Conservation (phyloP, 2,329 filamentous ascomycete genomes). For the Drechslera avenae region DNA sequence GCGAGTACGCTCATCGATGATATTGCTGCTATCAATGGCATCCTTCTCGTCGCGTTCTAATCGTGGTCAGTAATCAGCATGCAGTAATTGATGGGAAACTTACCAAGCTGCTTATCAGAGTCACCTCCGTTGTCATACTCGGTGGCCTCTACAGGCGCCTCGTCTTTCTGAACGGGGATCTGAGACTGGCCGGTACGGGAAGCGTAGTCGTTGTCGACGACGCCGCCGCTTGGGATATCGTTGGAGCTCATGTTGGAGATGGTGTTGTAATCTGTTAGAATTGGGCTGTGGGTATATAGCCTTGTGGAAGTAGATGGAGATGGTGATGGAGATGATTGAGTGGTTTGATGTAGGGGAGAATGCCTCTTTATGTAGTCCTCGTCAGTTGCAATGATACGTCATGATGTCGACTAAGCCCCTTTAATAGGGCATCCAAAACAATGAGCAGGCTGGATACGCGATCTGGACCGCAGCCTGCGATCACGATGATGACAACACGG, state of each 20-base stretch:
- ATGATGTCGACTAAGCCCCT: slow-evolving; percentile 1
- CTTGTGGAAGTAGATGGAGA: background rate
- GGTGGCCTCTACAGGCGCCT: slow-evolving; percentile 49
- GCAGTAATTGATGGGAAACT: slow-evolving; percentile 4
- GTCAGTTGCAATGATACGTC: background rate
- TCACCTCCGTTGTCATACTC: slow-evolving; percentile 56
- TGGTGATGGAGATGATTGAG: background rate
- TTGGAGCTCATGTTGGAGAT: slow-evolving; percentile 37
- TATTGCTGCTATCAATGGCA: slow-evolving; percentile 56
- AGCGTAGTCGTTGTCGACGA: slow-evolving; percentile 53
- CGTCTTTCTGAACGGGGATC: slow-evolving; percentile 56
- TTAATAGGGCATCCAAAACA: background rate
- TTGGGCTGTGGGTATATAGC: background rate
- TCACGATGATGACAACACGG: slow-evolving; percentile 32
- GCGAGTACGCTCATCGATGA: slow-evolving; percentile 54
- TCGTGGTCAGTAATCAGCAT: background rate
- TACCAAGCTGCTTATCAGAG: slow-evolving; percentile 55
- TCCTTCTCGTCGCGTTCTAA: slow-evolving; percentile 55
- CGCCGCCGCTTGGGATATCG: slow-evolving; percentile 41
- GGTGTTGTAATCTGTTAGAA: background rate
- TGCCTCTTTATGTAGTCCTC: slow-evolving; percentile 6
- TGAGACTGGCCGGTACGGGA: slow-evolving; percentile 53
- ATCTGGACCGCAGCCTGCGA: slow-evolving; percentile 1
- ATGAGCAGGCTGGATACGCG: background rate
- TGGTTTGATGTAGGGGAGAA: background rate